Evolutionary conservation across 108 stramenopile genomes (phyloP), one percentile per base, ranked within the genome.

Genomic region (Skeletonema tropicum): DNA sequence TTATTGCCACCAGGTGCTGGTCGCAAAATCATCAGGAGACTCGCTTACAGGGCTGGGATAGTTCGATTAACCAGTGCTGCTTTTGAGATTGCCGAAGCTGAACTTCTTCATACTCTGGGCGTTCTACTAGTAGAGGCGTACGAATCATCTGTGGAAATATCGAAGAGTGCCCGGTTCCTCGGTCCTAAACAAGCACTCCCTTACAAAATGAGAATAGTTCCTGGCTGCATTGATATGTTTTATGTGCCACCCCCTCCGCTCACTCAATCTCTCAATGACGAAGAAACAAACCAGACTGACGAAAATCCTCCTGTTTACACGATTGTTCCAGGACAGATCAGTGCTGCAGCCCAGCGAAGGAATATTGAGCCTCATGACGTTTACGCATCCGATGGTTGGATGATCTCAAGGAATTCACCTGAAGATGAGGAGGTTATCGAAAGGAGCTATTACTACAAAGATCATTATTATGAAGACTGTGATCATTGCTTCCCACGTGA

Each of bases 281-380:
- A 45, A 45, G 15, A 45, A 15, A n/a, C 15, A 45, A 15, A 45
- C 42, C 4, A 2, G 15, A 3, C n/a, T 12, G 38, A 2, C 3
- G 4, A 15, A n/a, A 5, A 3, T 11, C n/a, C 26, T 29, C 1
- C 26, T 29, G 42, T 45, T 4, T n/a, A 67, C 15, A 67, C 66
- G 2, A 67, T 67, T 25, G 66, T 67, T 8, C 66, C 66, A 3
- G 66, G 66, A 59, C 66, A 59, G 57, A 67, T 67, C 23, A 21
- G 19, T 29, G 23, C 52, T 59, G 29, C 66, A 59, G 66, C 66
- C 6, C 10, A 25, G 66, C 17, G 11, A 19, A 57, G 66, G 10
- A 19, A 60, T 8, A 60, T 57, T 19, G 23, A 9, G 6, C 17
- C 66, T 3, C 17, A 25, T 9, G 4, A 17, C 7, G 57, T 67